Percentiles rank a stretch among this genome's conserved stretches.
Conservation (phyloP, 352 stramenopile species). For the Phytophthora idaei region DNA sequence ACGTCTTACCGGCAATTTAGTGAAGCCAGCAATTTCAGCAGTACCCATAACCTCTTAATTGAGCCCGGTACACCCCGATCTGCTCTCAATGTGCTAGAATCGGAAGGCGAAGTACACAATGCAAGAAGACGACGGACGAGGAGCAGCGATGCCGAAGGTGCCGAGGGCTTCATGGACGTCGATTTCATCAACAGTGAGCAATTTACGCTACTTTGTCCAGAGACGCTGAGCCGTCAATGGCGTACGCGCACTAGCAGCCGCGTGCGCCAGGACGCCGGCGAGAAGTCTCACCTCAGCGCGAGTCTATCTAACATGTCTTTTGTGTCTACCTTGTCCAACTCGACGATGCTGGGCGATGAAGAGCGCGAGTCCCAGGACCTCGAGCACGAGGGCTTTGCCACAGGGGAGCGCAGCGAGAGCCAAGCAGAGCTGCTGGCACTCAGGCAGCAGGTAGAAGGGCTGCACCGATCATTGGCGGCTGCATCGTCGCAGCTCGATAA, state of each 20-base stretch:
- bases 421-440: constrained; percentile 53
- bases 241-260: constrained; percentile 26
- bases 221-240: constrained; percentile 41
- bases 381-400: constrained; percentile 18
- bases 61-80: neutral
- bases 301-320: constrained; percentile 51
- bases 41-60: constrained; percentile 16
- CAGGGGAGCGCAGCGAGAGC: constrained; percentile 25
- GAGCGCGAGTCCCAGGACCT: constrained; percentile 30
- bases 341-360: constrained; percentile 39
- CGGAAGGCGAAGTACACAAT: constrained; percentile 5
- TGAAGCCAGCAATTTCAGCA: constrained; percentile 22
- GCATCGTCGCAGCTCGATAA: constrained; percentile 61
- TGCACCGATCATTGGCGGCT: constrained; percentile 53
- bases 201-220: constrained; percentile 61
- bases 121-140: constrained; percentile 4
- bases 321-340: constrained; percentile 42
- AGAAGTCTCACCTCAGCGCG: constrained; percentile 41
- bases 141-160: constrained; percentile 12
- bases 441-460: constrained; percentile 52
- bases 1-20: constrained; percentile 22
- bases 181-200: constrained; percentile 65
- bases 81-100: neutral
- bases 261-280: constrained; percentile 50
- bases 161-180: constrained; percentile 37